A percentile compares a stretch with the other conserved stretches of the same genome.
Conservation (phyloP, 148 eudicot species). For the Simmondsia chinensis region DNA sequence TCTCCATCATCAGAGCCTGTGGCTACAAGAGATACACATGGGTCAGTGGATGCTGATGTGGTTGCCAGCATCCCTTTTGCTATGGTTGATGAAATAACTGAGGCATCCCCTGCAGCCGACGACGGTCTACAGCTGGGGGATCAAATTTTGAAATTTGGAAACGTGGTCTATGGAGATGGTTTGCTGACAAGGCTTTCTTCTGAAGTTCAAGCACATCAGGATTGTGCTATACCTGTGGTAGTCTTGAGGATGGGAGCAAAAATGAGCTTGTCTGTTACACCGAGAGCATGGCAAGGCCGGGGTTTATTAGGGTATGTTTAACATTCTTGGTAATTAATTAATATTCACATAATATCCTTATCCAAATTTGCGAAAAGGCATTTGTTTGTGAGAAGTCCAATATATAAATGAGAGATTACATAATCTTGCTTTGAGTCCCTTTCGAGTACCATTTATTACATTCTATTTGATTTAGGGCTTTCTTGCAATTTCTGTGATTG, state of each 20-base stretch:
- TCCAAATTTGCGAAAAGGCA: too few relatives aligned
- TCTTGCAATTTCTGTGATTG: too few relatives aligned
- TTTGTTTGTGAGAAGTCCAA: too few relatives aligned
- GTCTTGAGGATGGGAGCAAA: conserved; percentile 71
- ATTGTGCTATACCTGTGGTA: conserved; percentile 34
- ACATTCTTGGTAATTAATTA: too few relatives aligned
- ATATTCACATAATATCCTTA: too few relatives aligned
- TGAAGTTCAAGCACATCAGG: conserved; percentile 68
- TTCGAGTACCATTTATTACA: too few relatives aligned
- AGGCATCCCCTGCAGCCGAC: conserved; percentile 91
- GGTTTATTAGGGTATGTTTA: conserved; percentile 92
- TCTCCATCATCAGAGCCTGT: conserved; percentile 18
- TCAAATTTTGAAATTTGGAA: conserved; percentile 81
- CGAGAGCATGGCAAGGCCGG: conserved; percentile 87
- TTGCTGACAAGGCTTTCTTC: conserved; percentile 60
- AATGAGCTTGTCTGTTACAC: conserved; percentile 51
- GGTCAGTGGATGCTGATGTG: conserved; percentile 40
- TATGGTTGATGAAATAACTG: conserved; percentile 82
- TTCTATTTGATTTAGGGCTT: too few relatives aligned
- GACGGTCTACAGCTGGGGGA: conserved; percentile 98
- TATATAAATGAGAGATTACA: too few relatives aligned
- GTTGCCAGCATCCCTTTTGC: conserved; percentile 62
- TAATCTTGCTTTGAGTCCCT: too few relatives aligned
- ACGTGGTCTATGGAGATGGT: conserved; percentile 64
- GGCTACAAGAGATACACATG: conserved; percentile 9